Evolutionary conservation across 2,329 filamentous ascomycete genomes (phyloP).

Genomic region (Cladosporium sp.): DNA sequence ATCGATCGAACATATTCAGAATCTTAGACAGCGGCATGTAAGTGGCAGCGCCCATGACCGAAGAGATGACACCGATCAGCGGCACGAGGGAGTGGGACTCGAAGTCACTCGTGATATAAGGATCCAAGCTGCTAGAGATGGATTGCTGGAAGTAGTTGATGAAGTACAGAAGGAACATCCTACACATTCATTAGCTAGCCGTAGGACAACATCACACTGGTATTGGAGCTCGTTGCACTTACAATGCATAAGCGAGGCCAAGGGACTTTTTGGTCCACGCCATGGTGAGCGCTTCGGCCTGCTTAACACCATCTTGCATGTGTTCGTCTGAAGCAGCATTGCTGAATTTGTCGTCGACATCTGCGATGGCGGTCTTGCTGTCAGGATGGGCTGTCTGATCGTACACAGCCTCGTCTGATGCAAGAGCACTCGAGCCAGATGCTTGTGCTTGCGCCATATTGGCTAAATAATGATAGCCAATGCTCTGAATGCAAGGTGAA

Average conservation of each 20-base stretch:
- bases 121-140: constrained; percentile 40
- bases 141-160: constrained; percentile 49
- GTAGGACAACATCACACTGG: neutral
- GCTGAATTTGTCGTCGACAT: neutral
- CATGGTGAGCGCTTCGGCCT: constrained; percentile 42
- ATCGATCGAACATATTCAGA: constrained; percentile 66
- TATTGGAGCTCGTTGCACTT: constrained; percentile 18
- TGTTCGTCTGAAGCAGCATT: neutral
- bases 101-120: constrained; percentile 53
- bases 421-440: neutral
- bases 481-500: neutral
- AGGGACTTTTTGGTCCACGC: constrained; percentile 43
- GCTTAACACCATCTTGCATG: constrained; percentile 38
- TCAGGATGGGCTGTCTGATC: neutral
- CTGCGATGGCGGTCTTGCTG: neutral
- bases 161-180: constrained; percentile 50
- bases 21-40: constrained; percentile 68
- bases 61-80: constrained; percentile 56
- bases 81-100: constrained; percentile 55
- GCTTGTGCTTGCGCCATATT: neutral
- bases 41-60: constrained; percentile 58
- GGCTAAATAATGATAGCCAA: neutral
- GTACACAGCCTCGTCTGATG: neutral
- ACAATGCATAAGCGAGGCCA: constrained; percentile 42
- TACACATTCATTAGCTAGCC: constrained; percentile 22